phyloP scores from a whole-genome alignment of 768 basidiomycete species.

The Leccinum subtestaceum region DNA sequence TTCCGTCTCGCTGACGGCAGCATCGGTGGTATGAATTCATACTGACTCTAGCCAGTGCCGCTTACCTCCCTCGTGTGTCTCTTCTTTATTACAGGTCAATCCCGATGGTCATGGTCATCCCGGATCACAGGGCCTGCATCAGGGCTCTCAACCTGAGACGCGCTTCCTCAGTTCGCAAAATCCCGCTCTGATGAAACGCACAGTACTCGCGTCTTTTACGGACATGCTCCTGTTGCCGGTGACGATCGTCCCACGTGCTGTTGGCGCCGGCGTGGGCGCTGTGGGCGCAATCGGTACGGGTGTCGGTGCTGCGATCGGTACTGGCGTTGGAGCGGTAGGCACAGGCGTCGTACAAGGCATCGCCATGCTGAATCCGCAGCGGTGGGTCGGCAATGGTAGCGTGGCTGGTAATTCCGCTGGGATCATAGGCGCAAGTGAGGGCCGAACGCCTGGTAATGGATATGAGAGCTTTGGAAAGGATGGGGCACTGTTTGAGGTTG shows the following conservation, averaged over 20 bases:
- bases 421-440: neutral
- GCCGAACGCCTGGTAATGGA: slow-evolving; percentile 4
- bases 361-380: slow-evolving; percentile 85
- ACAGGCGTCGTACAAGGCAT: slow-evolving; percentile 80
- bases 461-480: slow-evolving; percentile 28
- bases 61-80: neutral
- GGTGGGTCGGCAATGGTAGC: slow-evolving; percentile 60
- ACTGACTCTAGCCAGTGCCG: too few species aligned
- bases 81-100: slow-evolving; percentile 5
- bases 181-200: slow-evolving; percentile 89
- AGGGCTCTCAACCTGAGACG: slow-evolving; percentile 24
- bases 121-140: neutral
- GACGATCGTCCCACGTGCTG: slow-evolving; percentile 88
- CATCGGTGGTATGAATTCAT: slow-evolving; percentile 36
- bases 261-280: slow-evolving; percentile 64
- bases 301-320: slow-evolving; percentile 57
- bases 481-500: slow-evolving; percentile 51
- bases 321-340: slow-evolving; percentile 54
- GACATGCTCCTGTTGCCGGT: slow-evolving; percentile 89
- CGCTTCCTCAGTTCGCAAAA: slow-evolving; percentile 84
- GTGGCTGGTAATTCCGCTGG: neutral
- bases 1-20: slow-evolving; percentile 31
- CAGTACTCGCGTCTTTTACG: slow-evolving; percentile 89
- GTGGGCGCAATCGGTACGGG: slow-evolving; percentile 70
- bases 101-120: neutral